These are phyloP conservation scores for Xanthoceras sorbifolium DNA, from an alignment of 345 rosid genomes.

Conservation along the genomic window DNA sequence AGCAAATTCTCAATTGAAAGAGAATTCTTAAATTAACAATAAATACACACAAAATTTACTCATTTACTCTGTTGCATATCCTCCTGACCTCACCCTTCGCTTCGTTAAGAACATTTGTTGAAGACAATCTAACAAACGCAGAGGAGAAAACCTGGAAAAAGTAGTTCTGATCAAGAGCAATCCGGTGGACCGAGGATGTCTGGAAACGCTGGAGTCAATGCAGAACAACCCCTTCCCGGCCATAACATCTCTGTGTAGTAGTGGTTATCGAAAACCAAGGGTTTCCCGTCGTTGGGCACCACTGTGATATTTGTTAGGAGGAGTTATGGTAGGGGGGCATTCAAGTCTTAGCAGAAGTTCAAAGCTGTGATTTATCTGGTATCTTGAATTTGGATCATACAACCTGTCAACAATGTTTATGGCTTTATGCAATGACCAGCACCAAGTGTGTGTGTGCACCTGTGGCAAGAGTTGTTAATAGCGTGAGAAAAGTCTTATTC, in stretches of 20 bases:
- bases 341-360: constrained; percentile 16
- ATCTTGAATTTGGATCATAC: background rate
- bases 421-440: constrained; percentile 34
- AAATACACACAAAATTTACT: background rate
- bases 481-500: background rate
- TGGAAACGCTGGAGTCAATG: constrained; percentile 23
- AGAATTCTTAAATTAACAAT: no score
- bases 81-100: constrained; percentile 27
- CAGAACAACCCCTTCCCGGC: constrained; percentile 25
- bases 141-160: constrained; percentile 26
- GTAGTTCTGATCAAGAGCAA: constrained; percentile 15
- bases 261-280: constrained; percentile 30
- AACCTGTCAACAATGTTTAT: constrained; percentile 29
- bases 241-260: constrained; percentile 16
- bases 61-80: constrained; percentile 25
- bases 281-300: constrained; percentile 27
- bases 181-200: constrained; percentile 26
- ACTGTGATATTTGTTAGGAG: constrained; percentile 18
- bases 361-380: constrained; percentile 15
- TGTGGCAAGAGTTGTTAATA: constrained; percentile 7
- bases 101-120: constrained; percentile 1
- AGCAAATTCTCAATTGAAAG: background rate
- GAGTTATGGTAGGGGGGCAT: constrained; percentile 25
- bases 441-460: constrained; percentile 33
- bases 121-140: constrained; percentile 31